Percentiles rank a stretch among this genome's conserved stretches.
phyloP scores from a whole-genome alignment of 192 early-diverging fungal species.

The Linnemannia zychae region DNA sequence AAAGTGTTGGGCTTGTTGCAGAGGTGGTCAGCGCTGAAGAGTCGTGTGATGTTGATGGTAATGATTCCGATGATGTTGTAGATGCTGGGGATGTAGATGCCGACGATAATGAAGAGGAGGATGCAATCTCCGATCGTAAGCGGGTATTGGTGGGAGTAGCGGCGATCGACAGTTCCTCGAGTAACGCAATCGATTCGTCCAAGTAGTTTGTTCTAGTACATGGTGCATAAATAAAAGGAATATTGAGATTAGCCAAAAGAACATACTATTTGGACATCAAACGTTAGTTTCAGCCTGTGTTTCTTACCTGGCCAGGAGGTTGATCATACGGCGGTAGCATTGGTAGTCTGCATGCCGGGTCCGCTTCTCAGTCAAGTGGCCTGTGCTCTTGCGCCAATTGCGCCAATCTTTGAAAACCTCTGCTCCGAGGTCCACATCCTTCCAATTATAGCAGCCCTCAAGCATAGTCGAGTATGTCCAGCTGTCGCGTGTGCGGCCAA shows the following conservation, averaged over 20 bases:
- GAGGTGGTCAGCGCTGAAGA: background rate
- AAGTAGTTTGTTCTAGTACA: conserved; percentile 39
- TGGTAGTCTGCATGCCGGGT: conserved; percentile 68
- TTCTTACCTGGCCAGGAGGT: conserved; percentile 69
- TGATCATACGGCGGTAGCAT: conserved; percentile 73
- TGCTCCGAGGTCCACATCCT: conserved; percentile 71
- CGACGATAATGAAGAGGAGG: conserved; percentile 2
- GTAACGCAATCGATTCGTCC: conserved; percentile 45
- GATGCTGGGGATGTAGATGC: background rate
- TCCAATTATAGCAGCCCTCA: conserved; percentile 70
- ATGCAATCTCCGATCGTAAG: conserved; percentile 33
- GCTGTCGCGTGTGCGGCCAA: conserved; percentile 64
- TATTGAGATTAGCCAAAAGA: background rate
- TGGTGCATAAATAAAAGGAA: background rate
- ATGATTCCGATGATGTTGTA: background rate
- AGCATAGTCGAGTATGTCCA: conserved; percentile 74
- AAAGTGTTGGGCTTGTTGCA: background rate
- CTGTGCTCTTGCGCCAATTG: conserved; percentile 64
- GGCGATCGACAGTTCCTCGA: conserved; percentile 49
- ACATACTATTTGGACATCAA: background rate
- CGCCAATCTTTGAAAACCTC: conserved; percentile 78
- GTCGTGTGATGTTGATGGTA: no score
- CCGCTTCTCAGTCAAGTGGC: conserved; percentile 38
- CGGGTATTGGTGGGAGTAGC: conserved; percentile 55
- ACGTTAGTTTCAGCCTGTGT: background rate